These are phyloP conservation scores for Lachnellula subtilissima DNA, from an alignment of 2,329 filamentous ascomycete species.

Conservation along the genomic window DNA sequence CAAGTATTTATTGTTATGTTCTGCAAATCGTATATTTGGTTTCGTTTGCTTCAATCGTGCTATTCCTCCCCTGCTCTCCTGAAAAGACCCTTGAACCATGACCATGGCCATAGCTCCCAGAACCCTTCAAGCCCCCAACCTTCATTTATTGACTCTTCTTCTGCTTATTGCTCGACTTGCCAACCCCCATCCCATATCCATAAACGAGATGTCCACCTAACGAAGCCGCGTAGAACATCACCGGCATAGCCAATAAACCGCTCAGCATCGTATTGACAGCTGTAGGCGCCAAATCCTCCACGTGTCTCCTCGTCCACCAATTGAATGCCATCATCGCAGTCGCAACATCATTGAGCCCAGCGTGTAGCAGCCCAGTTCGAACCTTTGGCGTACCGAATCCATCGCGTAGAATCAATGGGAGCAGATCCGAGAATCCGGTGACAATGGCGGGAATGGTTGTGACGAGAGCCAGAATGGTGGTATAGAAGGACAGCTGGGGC, in stretches of 20 bases:
- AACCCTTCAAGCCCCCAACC: neutral
- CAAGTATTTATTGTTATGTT: too few relatives aligned
- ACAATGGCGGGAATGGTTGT: conserved; percentile 11
- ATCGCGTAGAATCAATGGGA: conserved; percentile 10
- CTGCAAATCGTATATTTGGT: too few relatives aligned
- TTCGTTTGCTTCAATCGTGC: too few relatives aligned
- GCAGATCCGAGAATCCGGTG: conserved; percentile 5
- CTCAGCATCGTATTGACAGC: conserved; percentile 3
- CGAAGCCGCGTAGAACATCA: conserved; percentile 3
- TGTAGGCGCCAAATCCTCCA: conserved; percentile 1
- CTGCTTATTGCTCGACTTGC: neutral
- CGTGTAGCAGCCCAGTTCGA: conserved; percentile 6
- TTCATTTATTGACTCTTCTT: conserved; percentile 5
- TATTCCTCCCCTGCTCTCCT: too few relatives aligned
- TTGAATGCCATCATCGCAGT: conserved; percentile 6
- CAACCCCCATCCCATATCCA: conserved; percentile 13
- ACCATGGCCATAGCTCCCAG: too few relatives aligned
- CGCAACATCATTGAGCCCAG: conserved; percentile 10
- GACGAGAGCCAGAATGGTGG: conserved; percentile 8
- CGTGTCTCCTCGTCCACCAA: conserved; percentile 6
- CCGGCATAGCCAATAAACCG: conserved; percentile 3
- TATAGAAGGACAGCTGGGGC: conserved; percentile 13
- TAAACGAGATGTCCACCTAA: conserved; percentile 14
- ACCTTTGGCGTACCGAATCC: conserved; percentile 8
- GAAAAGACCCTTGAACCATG: too few relatives aligned